Evolutionary conservation across 2,329 filamentous ascomycete genomes (phyloP).

Genomic region (Venturia aucupariae): DNA sequence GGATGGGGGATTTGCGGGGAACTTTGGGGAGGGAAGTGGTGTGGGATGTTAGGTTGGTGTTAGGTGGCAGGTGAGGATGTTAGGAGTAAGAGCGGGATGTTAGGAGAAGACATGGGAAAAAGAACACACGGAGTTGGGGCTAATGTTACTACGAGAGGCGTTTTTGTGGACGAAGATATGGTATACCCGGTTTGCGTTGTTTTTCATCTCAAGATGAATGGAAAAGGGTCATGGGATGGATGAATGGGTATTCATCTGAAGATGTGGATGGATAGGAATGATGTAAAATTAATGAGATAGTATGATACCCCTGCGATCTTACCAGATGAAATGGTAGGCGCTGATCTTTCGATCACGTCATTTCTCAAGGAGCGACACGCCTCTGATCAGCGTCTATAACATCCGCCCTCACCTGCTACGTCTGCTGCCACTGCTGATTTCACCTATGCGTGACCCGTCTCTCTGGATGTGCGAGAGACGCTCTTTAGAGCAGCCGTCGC

Average conservation of each 20-base stretch:
- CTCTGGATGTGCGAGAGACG: background rate
- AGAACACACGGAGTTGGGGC: no score
- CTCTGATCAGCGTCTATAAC: no score
- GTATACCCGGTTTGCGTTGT: background rate
- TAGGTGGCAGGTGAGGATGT: background rate
- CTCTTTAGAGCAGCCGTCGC: constrained; percentile 6
- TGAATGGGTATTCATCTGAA: no score
- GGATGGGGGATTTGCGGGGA: constrained; percentile 5
- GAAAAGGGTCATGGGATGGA: no score
- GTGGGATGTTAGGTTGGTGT: background rate
- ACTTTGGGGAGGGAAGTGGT: background rate
- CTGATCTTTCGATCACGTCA: background rate
- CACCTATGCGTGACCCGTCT: background rate
- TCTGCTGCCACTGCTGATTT: background rate
- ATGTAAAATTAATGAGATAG: no score
- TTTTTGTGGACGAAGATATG: background rate
- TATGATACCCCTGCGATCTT: no score
- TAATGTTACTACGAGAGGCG: no score
- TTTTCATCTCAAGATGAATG: no score
- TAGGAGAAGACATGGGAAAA: no score
- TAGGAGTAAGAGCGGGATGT: no score
- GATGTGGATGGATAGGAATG: no score
- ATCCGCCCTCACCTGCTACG: background rate
- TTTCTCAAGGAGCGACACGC: background rate
- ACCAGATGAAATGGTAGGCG: no score